These are phyloP conservation scores for Saccharomycopsis sp. DNA, from an alignment of 805 yeast species.

Conservation along the genomic window DNA sequence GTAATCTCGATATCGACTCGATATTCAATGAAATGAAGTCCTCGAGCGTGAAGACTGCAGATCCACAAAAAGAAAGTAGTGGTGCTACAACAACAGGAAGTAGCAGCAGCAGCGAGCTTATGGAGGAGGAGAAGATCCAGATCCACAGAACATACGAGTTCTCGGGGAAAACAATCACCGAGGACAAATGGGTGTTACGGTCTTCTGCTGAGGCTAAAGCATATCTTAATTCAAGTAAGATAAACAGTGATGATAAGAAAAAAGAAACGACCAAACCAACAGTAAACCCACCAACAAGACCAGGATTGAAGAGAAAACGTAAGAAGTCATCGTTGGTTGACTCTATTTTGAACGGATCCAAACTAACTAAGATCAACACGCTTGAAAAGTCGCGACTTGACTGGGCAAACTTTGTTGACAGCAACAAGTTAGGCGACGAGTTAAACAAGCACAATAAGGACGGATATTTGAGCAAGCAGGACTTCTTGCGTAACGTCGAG, in stretches of 20 bases:
- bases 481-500: conserved; percentile 74
- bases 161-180: conserved; percentile 80
- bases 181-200: conserved; percentile 69
- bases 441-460: conserved; percentile 74
- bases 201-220: conserved; percentile 86
- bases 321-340: conserved; percentile 74
- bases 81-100: conserved; percentile 2
- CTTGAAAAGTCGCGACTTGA: conserved; percentile 88
- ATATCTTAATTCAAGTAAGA: conserved; percentile 51
- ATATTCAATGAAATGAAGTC: conserved; percentile 51
- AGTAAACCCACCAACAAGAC: conserved; percentile 1
- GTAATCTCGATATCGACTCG: conserved; percentile 38
- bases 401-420: conserved; percentile 92
- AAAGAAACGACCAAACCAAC: conserved; percentile 9
- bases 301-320: conserved; percentile 37
- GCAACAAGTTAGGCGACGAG: conserved; percentile 78
- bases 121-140: conserved; percentile 46
- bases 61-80: conserved; percentile 17
- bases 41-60: conserved; percentile 18
- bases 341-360: conserved; percentile 62
- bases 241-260: conserved; percentile 23
- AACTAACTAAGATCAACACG: conserved; percentile 78
- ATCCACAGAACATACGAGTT: conserved; percentile 77
- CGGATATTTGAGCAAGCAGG: conserved; percentile 89
- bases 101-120: conserved; percentile 1